phyloP scores from a whole-genome alignment of 768 basidiomycete genomes.

The Hydnomerulius pinastri region DNA sequence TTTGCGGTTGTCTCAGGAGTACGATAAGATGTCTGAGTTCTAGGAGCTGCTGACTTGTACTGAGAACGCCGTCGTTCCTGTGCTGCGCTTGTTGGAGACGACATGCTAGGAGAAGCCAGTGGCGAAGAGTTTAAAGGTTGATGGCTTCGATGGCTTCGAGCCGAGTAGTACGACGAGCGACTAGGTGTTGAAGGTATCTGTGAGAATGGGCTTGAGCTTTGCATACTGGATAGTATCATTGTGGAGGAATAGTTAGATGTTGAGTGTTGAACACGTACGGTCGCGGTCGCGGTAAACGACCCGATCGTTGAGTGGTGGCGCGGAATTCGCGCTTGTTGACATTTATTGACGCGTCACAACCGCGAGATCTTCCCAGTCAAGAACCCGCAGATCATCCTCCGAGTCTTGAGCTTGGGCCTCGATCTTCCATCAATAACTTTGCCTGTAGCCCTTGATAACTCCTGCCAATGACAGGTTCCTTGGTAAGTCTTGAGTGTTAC shows the following conservation, averaged over 20 bases:
- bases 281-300: no score
- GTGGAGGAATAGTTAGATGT: not conserved
- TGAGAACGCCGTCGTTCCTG: slow-evolving; percentile 56
- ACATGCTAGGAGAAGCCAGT: slow-evolving; percentile 44
- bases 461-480: no score
- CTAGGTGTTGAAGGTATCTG: slow-evolving; percentile 40
- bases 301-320: slow-evolving; percentile 13
- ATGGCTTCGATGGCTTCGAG: slow-evolving; percentile 31
- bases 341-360: slow-evolving; percentile 25
- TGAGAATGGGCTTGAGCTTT: slow-evolving; percentile 32
- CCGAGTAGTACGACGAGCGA: slow-evolving; percentile 30
- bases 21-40: slow-evolving; percentile 30
- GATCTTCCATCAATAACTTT: not conserved
- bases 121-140: slow-evolving; percentile 53
- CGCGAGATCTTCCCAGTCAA: no score
- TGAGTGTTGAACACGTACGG: not conserved
- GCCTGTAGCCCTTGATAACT: not conserved
- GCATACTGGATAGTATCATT: slow-evolving; percentile 21
- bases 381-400: no score
- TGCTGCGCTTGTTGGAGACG: slow-evolving; percentile 47
- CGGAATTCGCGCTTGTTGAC: slow-evolving; percentile 20
- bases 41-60: slow-evolving; percentile 46
- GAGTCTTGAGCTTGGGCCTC: not conserved
- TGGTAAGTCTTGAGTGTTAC: no score
- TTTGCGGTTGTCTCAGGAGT: slow-evolving; percentile 13